phyloP scores from a whole-genome alignment of 345 rosid species.

The Luvunga scandens region DNA sequence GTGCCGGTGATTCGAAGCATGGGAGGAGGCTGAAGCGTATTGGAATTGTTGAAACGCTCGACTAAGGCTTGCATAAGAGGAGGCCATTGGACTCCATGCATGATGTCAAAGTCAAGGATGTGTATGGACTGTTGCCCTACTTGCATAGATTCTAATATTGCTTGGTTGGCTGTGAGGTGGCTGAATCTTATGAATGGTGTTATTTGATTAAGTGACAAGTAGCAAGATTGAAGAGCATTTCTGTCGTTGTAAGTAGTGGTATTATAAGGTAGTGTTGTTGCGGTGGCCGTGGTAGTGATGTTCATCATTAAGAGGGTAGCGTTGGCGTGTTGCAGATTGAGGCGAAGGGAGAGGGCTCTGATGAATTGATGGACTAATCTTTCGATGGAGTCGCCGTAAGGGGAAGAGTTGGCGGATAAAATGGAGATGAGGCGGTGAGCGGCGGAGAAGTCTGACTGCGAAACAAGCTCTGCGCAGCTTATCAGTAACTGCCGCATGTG shows the following conservation, averaged over 20 bases:
- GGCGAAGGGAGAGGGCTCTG: constrained; percentile 75
- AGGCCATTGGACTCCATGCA: constrained; percentile 99
- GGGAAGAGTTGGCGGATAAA: constrained; percentile 57
- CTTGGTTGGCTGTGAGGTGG: constrained; percentile 94
- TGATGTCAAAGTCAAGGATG: constrained; percentile 88
- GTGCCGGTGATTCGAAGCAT: constrained; percentile 83
- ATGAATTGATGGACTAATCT: constrained; percentile 67
- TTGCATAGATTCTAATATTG: constrained; percentile 74
- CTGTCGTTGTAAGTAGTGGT: background rate
- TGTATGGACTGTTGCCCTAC: constrained; percentile 58
- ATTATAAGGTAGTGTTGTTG: background rate
- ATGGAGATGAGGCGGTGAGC: constrained; percentile 64
- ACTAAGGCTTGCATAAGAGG: constrained; percentile 95
- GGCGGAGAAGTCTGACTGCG: constrained; percentile 68
- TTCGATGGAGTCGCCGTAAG: constrained; percentile 79
- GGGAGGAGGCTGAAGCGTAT: constrained; percentile 44
- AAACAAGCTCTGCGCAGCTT: constrained; percentile 63
- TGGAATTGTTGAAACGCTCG: constrained; percentile 42
- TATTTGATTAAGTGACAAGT: constrained; percentile 77
- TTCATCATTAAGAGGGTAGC: constrained; percentile 15
- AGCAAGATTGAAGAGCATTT: constrained; percentile 55
- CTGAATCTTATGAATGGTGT: constrained; percentile 86
- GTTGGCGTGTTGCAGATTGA: constrained; percentile 34
- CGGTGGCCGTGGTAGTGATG: background rate
- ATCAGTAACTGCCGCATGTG: constrained; percentile 73